These are phyloP conservation scores for Rhodotorula toruloides DNA, from an alignment of 768 basidiomycete genomes.

Conservation along the genomic window DNA sequence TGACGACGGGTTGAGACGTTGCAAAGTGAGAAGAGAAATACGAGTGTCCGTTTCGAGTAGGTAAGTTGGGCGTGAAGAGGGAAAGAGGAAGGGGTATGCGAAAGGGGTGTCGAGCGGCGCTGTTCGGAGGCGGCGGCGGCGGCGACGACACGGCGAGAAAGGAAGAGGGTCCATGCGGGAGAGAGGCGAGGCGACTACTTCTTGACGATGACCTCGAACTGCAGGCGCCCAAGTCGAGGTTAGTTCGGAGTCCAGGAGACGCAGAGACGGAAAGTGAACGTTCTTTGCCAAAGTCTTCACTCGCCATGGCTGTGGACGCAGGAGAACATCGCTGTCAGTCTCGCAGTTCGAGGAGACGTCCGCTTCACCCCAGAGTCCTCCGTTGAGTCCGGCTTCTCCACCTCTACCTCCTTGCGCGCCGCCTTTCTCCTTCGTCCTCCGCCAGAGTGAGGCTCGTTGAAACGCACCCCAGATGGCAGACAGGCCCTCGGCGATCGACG, in stretches of 20 bases:
- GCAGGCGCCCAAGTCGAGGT: too few relatives aligned
- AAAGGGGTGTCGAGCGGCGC: neutral
- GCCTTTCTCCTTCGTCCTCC: too few relatives aligned
- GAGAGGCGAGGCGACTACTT: too few relatives aligned
- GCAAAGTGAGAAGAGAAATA: neutral
- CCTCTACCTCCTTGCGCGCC: too few relatives aligned
- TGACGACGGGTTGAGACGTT: constrained; percentile 12
- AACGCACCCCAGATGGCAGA: constrained; percentile 46
- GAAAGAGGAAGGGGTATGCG: neutral
- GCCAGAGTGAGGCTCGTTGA: too few relatives aligned
- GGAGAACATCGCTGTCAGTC: too few relatives aligned
- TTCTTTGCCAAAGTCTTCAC: constrained; percentile 9
- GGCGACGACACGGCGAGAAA: neutral
- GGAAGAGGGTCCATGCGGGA: too few relatives aligned
- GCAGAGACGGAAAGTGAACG: too few relatives aligned
- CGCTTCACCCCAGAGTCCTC: too few relatives aligned
- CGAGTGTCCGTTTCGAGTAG: neutral
- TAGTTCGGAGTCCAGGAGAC: too few relatives aligned
- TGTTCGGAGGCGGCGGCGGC: neutral
- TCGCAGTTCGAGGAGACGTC: too few relatives aligned
- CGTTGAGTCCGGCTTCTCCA: too few relatives aligned
- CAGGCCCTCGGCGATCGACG: constrained; percentile 44
- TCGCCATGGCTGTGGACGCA: constrained; percentile 42
- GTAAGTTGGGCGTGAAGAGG: neutral
- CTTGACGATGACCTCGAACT: constrained; percentile 35